Evolutionary conservation across 495 filamentous ascomycete species (phyloP).

Genomic region (Lophiotrema nucula): DNA sequence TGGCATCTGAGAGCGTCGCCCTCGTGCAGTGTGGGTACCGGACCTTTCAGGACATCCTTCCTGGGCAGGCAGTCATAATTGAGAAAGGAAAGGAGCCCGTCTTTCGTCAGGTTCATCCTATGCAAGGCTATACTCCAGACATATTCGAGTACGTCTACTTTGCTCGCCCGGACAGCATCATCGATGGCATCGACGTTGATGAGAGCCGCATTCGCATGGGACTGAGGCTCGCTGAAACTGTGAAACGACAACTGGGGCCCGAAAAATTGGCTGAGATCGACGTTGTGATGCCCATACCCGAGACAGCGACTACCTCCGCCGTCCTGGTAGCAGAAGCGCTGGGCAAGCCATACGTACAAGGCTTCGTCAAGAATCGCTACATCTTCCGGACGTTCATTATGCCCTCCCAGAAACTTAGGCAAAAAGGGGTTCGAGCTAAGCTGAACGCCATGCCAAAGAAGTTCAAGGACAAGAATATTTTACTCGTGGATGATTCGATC

Average conservation of each 20-base stretch:
- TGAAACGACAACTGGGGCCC: constrained; percentile 68
- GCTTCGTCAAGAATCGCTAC: constrained; percentile 93
- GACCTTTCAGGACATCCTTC: constrained; percentile 78
- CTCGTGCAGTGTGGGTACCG: constrained; percentile 82
- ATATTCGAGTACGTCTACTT: constrained; percentile 93
- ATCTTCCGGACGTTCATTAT: constrained; percentile 97
- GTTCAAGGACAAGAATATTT: constrained; percentile 79
- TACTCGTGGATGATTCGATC: constrained; percentile 90
- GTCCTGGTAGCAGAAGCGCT: constrained; percentile 73
- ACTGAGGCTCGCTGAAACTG: constrained; percentile 75
- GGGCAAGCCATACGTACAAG: constrained; percentile 77
- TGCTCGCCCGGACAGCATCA: constrained; percentile 83
- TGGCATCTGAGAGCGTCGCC: constrained; percentile 95
- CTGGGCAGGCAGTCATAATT: constrained; percentile 92
- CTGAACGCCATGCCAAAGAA: constrained; percentile 83
- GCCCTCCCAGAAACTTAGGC: constrained; percentile 79
- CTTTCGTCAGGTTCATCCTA: constrained; percentile 72
- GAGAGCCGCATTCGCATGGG: constrained; percentile 91
- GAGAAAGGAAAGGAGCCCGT: constrained; percentile 75
- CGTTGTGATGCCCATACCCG: constrained; percentile 85
- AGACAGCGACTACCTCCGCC: constrained; percentile 83
- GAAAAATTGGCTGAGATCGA: constrained; percentile 83
- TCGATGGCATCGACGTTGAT: constrained; percentile 91
- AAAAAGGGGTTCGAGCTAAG: constrained; percentile 75
- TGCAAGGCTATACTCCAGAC: constrained; percentile 79